Evolutionary conservation across 805 yeast species (phyloP).

Genomic region (Yarrowia bubula): DNA sequence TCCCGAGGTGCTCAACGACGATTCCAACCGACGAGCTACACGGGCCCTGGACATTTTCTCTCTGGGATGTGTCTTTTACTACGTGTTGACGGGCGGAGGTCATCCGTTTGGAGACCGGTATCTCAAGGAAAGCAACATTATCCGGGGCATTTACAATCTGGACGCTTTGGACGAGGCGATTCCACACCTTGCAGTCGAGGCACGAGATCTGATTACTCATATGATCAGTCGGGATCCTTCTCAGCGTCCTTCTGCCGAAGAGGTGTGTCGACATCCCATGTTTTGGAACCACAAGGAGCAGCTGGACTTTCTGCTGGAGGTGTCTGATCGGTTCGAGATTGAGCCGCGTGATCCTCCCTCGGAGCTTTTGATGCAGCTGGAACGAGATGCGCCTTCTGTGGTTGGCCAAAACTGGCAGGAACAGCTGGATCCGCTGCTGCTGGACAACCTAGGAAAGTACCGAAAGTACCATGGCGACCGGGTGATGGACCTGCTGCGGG

Average conservation of each 20-base stretch:
- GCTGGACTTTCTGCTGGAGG: conserved; percentile 78
- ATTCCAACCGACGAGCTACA: conserved; percentile 60
- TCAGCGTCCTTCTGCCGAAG: conserved; percentile 65
- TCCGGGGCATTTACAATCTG: conserved; percentile 52
- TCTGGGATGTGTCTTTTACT: conserved; percentile 89
- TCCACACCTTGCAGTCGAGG: conserved; percentile 48
- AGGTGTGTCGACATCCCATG: conserved; percentile 76
- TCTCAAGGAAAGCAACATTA: conserved; percentile 80
- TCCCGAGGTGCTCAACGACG: conserved; percentile 56
- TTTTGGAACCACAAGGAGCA: conserved; percentile 79
- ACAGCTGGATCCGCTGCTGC: conserved; percentile 66
- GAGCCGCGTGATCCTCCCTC: conserved; percentile 81
- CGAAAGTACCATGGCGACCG: conserved; percentile 79
- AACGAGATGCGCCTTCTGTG: conserved; percentile 45
- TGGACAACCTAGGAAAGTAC: conserved; percentile 84
- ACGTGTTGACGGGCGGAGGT: conserved; percentile 72
- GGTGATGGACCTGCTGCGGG: conserved; percentile 82
- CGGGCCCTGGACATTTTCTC: conserved; percentile 92
- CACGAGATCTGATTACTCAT: conserved; percentile 63
- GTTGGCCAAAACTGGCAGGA: conserved; percentile 74
- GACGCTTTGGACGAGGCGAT: conserved; percentile 44
- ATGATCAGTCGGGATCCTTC: conserved; percentile 74
- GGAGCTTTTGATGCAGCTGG: conserved; percentile 54
- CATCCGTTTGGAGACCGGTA: conserved; percentile 97
- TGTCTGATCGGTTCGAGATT: conserved; percentile 86